These are phyloP conservation scores for Nitzschia putrida DNA, from an alignment of 108 stramenopile genomes.

Conservation along the genomic window DNA sequence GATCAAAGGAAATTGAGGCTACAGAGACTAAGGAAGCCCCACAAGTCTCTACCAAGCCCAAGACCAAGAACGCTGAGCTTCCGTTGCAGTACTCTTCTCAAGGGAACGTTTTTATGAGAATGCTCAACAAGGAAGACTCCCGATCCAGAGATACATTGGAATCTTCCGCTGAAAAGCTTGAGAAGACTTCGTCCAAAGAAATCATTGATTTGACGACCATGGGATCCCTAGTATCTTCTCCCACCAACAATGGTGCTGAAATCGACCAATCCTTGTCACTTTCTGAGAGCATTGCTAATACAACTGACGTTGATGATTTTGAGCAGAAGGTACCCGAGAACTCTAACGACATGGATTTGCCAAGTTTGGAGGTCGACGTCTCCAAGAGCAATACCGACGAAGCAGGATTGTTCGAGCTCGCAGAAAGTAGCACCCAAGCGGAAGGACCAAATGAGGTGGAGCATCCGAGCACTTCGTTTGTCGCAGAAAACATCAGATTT, in stretches of 20 bases:
- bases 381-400: no score
- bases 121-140: not conserved
- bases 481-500: no score
- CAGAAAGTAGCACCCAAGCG: no score
- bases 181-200: slow-evolving; percentile 3
- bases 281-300: no score
- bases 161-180: not conserved
- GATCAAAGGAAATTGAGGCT: not conserved
- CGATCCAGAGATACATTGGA: not conserved
- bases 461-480: no score
- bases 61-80: not conserved
- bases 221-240: not conserved
- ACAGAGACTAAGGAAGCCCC: no score
- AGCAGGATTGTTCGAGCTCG: no score
- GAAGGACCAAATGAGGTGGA: no score
- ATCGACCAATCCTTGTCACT: not conserved
- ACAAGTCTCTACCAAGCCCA: not conserved
- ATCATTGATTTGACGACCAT: slow-evolving; percentile 11
- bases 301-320: no score
- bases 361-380: no score
- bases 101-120: slow-evolving; percentile 19
- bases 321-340: no score
- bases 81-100: not conserved
- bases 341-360: no score
- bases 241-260: not conserved